These are phyloP conservation scores for Candida sp. DNA, from an alignment of 1,139 yeast genomes.

Conservation along the genomic window DNA sequence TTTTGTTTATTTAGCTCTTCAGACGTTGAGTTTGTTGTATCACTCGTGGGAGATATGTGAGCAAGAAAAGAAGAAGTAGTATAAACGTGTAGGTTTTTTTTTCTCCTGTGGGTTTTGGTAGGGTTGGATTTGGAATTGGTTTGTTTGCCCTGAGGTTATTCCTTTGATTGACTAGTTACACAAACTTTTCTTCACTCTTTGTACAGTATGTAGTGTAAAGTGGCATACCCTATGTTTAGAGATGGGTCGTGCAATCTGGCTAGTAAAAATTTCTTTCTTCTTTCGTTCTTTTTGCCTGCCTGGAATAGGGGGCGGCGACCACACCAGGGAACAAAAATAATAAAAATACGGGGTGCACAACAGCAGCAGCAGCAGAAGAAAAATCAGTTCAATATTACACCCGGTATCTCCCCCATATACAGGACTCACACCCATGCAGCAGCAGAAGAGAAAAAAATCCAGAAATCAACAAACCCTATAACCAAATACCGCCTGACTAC, in stretches of 20 bases:
- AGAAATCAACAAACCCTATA: too few relatives aligned
- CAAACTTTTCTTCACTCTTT: background rate
- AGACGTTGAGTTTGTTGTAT: background rate
- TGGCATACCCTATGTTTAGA: background rate
- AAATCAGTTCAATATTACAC: background rate
- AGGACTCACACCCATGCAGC: too few relatives aligned
- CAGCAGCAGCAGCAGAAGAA: too few relatives aligned
- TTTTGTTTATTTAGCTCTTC: background rate
- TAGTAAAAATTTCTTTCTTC: background rate
- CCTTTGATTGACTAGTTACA: background rate
- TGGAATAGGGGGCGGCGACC: background rate
- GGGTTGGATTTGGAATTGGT: background rate
- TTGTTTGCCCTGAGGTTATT: background rate
- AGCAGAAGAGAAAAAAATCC: too few relatives aligned
- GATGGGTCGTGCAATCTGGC: slow-evolving; percentile 1
- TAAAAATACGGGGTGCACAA: background rate
- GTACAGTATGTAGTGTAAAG: background rate
- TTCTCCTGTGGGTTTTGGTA: background rate
- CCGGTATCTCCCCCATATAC: too few relatives aligned
- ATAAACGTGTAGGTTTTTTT: slow-evolving; percentile 1
- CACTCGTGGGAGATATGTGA: background rate
- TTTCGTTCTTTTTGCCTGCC: background rate
- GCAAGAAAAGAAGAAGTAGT: background rate
- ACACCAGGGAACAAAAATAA: too few relatives aligned
- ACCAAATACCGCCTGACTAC: too few relatives aligned